A percentile compares a stretch with the other conserved stretches of the same genome.
phyloP scores from a whole-genome alignment of 768 basidiomycete genomes.

The Rossbeevera mucosa region DNA sequence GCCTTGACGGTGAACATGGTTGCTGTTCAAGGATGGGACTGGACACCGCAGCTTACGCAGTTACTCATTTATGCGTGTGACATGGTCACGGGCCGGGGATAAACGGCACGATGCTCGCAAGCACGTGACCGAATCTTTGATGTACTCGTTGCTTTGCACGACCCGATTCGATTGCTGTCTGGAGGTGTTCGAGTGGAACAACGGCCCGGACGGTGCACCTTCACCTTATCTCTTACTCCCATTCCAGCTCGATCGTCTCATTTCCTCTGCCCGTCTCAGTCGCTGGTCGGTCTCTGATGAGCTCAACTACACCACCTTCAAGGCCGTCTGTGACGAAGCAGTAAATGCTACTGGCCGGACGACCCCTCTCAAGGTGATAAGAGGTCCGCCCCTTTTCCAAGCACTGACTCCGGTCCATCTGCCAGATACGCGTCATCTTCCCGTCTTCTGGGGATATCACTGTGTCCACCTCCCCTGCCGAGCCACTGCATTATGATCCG shows the following conservation, averaged over 20 bases:
- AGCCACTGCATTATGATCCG: conserved; percentile 38
- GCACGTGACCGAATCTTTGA: not conserved
- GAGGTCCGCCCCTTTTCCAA: not conserved
- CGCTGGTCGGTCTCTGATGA: conserved; percentile 40
- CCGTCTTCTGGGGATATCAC: conserved; percentile 36
- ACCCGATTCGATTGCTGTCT: conserved; percentile 57
- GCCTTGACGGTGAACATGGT: conserved; percentile 76
- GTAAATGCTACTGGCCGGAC: conserved; percentile 13
- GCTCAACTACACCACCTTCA: conserved; percentile 39
- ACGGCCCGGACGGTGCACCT: conserved; percentile 42
- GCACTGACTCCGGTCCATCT: not conserved
- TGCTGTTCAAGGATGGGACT: conserved; percentile 17
- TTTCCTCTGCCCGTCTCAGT: conserved; percentile 45
- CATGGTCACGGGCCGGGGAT: conserved; percentile 4
- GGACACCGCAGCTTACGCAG: conserved; percentile 17
- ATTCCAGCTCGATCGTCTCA: conserved; percentile 59
- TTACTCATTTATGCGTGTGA: conserved; percentile 22
- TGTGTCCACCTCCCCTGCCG: conserved; percentile 31
- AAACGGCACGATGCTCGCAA: not conserved
- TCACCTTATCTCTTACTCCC: conserved; percentile 59
- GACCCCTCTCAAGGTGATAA: conserved; percentile 24
- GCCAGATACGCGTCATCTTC: conserved; percentile 52
- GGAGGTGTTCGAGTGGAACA: conserved; percentile 51
- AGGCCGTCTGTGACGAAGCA: conserved; percentile 41
- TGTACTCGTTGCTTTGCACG: conserved; percentile 44